Percentiles rank a stretch among this genome's conserved stretches.
Conservation (phyloP, 345 rosid species). For the Anastatica hierochuntica region DNA sequence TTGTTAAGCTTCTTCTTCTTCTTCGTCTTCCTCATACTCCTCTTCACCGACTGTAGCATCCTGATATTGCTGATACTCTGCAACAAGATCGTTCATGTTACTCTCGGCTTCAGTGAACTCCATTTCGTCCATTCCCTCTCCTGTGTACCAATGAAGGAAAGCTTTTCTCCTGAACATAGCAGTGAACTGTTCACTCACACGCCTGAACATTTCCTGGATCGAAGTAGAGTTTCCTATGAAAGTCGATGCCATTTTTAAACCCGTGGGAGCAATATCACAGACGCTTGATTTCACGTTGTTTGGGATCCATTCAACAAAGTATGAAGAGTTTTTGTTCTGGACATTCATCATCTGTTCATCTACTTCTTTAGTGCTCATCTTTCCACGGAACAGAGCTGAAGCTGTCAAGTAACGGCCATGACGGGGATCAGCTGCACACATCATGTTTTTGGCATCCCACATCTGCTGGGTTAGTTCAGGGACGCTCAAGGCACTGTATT, state of each 20-base stretch:
- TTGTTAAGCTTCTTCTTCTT: neutral
- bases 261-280: constrained; percentile 29
- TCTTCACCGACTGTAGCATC: constrained; percentile 27
- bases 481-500: constrained; percentile 27
- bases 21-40: constrained; percentile 20
- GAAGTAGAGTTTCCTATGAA: constrained; percentile 29
- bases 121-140: constrained; percentile 30
- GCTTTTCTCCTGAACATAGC: constrained; percentile 29
- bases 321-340: constrained; percentile 27
- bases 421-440: constrained; percentile 36
- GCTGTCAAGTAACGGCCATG: constrained; percentile 36
- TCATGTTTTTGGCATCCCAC: constrained; percentile 38
- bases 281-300: constrained; percentile 30
- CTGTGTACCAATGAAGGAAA: constrained; percentile 27
- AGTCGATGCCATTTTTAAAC: constrained; percentile 24
- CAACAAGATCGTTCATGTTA: constrained; percentile 28
- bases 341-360: constrained; percentile 30
- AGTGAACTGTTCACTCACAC: constrained; percentile 25
- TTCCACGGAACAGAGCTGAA: constrained; percentile 32
- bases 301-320: constrained; percentile 30
- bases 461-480: constrained; percentile 34
- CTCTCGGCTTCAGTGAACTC: constrained; percentile 27
- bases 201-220: constrained; percentile 26
- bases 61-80: constrained; percentile 29
- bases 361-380: constrained; percentile 29